Conservation (phyloP, 2,329 filamentous ascomycete species). For the Alternaria brassicicola region DNA sequence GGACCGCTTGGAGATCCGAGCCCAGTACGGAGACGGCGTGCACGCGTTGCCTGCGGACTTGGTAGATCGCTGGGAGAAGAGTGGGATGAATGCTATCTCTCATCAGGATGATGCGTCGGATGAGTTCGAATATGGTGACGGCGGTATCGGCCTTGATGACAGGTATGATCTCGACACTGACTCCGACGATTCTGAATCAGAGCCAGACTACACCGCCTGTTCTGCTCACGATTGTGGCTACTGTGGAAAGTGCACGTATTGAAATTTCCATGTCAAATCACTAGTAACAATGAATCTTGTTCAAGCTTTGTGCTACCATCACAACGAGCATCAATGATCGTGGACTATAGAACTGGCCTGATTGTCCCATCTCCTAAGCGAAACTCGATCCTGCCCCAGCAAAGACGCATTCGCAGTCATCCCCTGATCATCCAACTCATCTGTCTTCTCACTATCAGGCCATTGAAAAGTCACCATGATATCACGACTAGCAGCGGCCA, state of each 20-base stretch:
- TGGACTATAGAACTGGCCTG: not conserved
- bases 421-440: not conserved
- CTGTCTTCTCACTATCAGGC: not conserved
- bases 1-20: slow-evolving; percentile 46
- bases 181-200: slow-evolving; percentile 26
- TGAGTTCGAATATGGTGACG: not conserved
- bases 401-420: not conserved
- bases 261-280: too few relatives aligned
- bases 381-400: not conserved
- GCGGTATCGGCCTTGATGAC: not conserved
- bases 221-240: slow-evolving; percentile 46
- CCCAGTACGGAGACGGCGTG: slow-evolving; percentile 31
- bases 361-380: not conserved
- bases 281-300: too few relatives aligned
- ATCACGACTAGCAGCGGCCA: not conserved
- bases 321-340: too few relatives aligned
- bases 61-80: slow-evolving; percentile 19
- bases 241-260: slow-evolving; percentile 47
- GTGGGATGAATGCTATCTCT: not conserved
- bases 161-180: slow-evolving; percentile 9
- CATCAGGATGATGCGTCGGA: not conserved
- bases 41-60: slow-evolving; percentile 29
- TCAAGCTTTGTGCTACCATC: too few relatives aligned
- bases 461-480: not conserved
- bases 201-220: slow-evolving; percentile 48